A percentile compares a stretch with the other conserved stretches of the same genome.
Conservation (phyloP, 495 filamentous ascomycete genomes). For the Lasiosphaeria miniovina region DNA sequence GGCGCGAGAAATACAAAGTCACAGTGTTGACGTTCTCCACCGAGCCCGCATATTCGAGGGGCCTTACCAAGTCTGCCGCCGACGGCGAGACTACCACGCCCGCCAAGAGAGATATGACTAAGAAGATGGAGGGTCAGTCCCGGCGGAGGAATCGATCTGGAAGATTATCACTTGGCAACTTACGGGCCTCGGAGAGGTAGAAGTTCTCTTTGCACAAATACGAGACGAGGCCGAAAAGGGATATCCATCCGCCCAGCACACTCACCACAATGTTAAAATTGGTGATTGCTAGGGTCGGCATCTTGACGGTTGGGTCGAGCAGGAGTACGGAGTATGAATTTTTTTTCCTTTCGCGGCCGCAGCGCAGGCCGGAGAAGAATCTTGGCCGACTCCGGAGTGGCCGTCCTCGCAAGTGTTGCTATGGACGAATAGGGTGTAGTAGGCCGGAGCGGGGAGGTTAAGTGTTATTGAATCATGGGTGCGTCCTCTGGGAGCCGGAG, state of each 20-base stretch:
- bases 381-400: conserved; percentile 30
- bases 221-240: conserved; percentile 81
- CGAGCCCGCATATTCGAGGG: conserved; percentile 71
- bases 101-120: conserved; percentile 80
- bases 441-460: conserved; percentile 21
- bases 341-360: too few relatives aligned
- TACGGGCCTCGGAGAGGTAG: conserved; percentile 87
- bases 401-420: conserved; percentile 27
- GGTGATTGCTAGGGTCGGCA: conserved; percentile 74
- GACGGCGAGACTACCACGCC: conserved; percentile 76
- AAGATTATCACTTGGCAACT: conserved; percentile 27
- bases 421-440: conserved; percentile 26
- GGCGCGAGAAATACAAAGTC: conserved; percentile 79
- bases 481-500: neutral
- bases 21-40: conserved; percentile 36
- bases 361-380: neutral
- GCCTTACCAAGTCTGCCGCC: conserved; percentile 73
- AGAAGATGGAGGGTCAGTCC: neutral
- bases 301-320: conserved; percentile 33
- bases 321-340: neutral
- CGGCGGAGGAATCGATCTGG: neutral
- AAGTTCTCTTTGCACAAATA: conserved; percentile 87
- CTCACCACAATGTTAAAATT: conserved; percentile 91
- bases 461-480: conserved; percentile 52
- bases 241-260: conserved; percentile 82